phyloP scores from a whole-genome alignment of 2,329 filamentous ascomycete species.

The Tolypocladium nubicola region DNA sequence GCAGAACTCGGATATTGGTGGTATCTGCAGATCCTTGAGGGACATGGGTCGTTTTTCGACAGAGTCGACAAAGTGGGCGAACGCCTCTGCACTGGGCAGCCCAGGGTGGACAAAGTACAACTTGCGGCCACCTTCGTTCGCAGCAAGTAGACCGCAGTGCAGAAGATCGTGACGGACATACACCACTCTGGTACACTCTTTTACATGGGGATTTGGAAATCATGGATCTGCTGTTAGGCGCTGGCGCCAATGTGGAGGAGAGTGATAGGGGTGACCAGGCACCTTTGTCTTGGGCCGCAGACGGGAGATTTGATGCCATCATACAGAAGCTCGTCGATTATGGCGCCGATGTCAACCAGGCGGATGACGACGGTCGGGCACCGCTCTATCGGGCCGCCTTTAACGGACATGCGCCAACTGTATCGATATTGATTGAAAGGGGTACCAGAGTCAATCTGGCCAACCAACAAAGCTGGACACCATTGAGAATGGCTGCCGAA shows the following conservation, averaged over 20 bases:
- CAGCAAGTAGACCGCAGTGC: background rate
- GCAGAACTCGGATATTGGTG: constrained; percentile 5
- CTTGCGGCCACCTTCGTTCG: background rate
- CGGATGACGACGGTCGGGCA: background rate
- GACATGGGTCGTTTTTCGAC: constrained; percentile 1
- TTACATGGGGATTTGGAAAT: constrained; percentile 3
- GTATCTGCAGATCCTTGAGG: constrained; percentile 1
- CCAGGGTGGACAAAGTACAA: background rate
- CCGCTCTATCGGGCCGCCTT: background rate
- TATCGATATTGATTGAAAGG: background rate
- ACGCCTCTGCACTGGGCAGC: constrained; percentile 5
- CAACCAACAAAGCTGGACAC: background rate
- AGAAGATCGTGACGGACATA: background rate
- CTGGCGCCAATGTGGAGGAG: constrained; percentile 2
- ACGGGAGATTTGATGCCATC: constrained; percentile 4
- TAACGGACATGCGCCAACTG: background rate
- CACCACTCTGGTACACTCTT: background rate
- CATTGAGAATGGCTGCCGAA: background rate
- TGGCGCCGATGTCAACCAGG: background rate
- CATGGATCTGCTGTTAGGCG: constrained; percentile 3
- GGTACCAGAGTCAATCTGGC: background rate
- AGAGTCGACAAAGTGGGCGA: background rate
- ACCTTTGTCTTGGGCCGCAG: constrained; percentile 1
- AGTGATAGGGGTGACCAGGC: background rate
- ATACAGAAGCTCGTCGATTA: constrained; percentile 3